These are phyloP conservation scores for Scenedesmus sp. DNA, from an alignment of 163 green algal species.

Conservation along the genomic window DNA sequence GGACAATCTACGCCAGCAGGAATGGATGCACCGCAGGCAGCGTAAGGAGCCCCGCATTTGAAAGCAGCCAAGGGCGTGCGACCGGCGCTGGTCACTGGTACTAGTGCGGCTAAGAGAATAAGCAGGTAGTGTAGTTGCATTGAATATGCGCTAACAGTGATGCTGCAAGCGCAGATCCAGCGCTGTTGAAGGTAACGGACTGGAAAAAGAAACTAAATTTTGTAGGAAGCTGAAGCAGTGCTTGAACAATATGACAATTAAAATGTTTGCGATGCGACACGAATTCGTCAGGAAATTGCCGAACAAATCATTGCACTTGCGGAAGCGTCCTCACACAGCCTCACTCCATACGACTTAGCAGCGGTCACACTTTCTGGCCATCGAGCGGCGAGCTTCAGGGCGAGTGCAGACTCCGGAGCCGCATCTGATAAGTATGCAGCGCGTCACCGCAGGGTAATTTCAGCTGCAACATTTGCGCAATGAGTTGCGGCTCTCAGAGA, in stretches of 20 bases:
- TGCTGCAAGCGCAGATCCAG: background rate
- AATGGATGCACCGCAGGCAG: constrained; percentile 18
- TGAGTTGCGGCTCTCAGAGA: too few species aligned
- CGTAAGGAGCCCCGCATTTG: constrained; percentile 8
- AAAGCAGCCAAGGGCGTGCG: background rate
- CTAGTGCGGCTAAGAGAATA: background rate
- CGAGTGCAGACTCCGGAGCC: background rate
- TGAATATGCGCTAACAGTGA: background rate
- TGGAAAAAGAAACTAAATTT: background rate
- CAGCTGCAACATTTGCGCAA: too few species aligned
- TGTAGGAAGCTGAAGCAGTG: background rate
- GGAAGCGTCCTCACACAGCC: background rate
- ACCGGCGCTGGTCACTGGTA: background rate
- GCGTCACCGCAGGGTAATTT: too few species aligned
- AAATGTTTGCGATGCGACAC: too few species aligned
- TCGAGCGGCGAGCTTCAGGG: background rate
- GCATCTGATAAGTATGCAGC: background rate
- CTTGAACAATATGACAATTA: background rate
- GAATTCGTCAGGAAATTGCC: background rate
- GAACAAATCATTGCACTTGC: background rate
- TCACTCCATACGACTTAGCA: background rate
- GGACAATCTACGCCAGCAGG: background rate
- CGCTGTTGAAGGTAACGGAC: background rate
- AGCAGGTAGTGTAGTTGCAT: background rate
- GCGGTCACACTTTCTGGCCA: background rate